Conservation (phyloP, 768 basidiomycete species). For the Hortiboletus flavorubellus region DNA sequence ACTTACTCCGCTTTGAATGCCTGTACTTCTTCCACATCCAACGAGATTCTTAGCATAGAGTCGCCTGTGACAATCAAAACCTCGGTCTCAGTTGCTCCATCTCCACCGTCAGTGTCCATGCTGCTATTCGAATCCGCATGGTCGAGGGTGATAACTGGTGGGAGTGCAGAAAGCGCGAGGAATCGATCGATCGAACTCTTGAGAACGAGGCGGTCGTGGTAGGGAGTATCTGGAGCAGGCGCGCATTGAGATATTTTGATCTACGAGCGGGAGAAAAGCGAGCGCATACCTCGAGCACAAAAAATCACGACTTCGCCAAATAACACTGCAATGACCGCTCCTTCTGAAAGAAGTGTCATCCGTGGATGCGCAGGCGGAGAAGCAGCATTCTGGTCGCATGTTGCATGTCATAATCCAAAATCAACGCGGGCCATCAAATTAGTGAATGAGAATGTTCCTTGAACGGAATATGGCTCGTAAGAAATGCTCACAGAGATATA, state of each 20-base stretch:
- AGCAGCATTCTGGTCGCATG: slow-evolving; percentile 48
- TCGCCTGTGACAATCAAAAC: slow-evolving; percentile 52
- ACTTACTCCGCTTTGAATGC: slow-evolving; percentile 63
- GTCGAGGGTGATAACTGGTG: slow-evolving; percentile 20
- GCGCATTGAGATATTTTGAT: background rate
- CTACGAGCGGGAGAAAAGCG: background rate
- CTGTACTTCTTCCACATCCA: slow-evolving; percentile 60
- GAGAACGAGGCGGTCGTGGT: slow-evolving; percentile 67
- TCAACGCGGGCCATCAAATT: background rate
- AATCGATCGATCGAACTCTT: slow-evolving; percentile 68
- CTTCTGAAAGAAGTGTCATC: slow-evolving; percentile 58
- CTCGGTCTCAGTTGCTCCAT: slow-evolving; percentile 14
- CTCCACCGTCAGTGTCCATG: slow-evolving; percentile 8
- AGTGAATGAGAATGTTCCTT: background rate
- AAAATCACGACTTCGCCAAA: slow-evolving; percentile 77
- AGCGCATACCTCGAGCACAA: slow-evolving; percentile 55
- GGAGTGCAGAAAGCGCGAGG: slow-evolving; percentile 60
- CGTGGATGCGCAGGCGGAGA: slow-evolving; percentile 73
- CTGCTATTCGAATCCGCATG: slow-evolving; percentile 12
- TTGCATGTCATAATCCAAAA: background rate
- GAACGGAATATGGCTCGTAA: background rate
- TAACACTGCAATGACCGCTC: slow-evolving; percentile 56
- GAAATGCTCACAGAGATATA: slow-evolving; percentile 64
- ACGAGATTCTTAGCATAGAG: slow-evolving; percentile 61
- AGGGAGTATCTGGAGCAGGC: slow-evolving; percentile 54